These are phyloP conservation scores for Thielaviopsis musarum DNA, from an alignment of 2,329 filamentous ascomycete genomes.

Conservation along the genomic window DNA sequence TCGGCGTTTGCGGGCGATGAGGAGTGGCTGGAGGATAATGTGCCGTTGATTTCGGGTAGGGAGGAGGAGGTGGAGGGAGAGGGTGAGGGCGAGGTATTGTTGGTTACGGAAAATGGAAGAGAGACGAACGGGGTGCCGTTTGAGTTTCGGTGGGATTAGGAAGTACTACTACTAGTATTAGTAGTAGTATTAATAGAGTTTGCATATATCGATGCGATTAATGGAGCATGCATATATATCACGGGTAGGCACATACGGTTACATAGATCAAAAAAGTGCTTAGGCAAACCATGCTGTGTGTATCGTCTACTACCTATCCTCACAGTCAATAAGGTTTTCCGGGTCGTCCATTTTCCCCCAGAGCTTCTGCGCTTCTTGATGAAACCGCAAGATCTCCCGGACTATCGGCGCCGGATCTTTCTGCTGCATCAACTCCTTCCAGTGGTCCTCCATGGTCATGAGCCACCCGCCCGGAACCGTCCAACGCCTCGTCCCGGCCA, in stretches of 20 bases:
- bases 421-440: slow-evolving; percentile 1
- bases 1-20: not conserved
- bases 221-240: too few relatives aligned
- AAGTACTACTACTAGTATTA: too few relatives aligned
- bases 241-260: not conserved
- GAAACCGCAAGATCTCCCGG: not conserved
- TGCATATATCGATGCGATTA: too few relatives aligned
- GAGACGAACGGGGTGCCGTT: not conserved
- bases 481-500: not conserved
- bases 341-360: not conserved
- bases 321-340: not conserved
- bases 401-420: not conserved
- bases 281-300: too few relatives aligned
- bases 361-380: not conserved
- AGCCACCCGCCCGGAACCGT: not conserved
- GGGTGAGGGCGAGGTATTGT: not conserved
- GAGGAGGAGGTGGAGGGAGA: not conserved
- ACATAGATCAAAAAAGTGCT: not conserved
- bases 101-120: not conserved
- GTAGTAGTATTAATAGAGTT: too few relatives aligned
- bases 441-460: not conserved
- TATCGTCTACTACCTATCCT: not conserved
- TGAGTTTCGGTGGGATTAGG: not conserved
- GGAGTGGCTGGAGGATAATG: not conserved
- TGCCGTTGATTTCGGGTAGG: not conserved